Base-by-base conservation (phyloP, 257 asterid genomes). In the Linderniella brevidens region DNA sequence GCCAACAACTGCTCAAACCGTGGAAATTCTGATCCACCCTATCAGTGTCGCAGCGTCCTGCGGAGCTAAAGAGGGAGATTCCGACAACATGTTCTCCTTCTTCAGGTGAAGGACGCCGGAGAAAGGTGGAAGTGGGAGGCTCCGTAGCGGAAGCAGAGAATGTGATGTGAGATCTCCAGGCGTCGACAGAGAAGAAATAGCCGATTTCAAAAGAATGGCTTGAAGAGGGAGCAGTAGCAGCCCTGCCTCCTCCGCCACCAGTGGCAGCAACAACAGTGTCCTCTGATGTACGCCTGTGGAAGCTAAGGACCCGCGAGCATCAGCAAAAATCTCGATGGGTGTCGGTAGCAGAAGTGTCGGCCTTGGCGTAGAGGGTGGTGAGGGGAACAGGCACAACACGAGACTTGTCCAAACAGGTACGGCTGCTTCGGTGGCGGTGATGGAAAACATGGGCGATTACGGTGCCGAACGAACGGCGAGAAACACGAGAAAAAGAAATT, bases 261-360 rank as follows among this genome's bases (percentile, higher is more conserved):
- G 19, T 63, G 62, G 37, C 56, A n/a, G 19, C 17, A 16, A 3
- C 45, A 17, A 54, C 58, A 6, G 32, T 25, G 3, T 6, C 32
- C 32, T 25, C 32, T 9, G 64, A 37, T 19, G 3, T 54, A 1
- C 11, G 35, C 13, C 76, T 78, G 13, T 75, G 90, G 90, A 75
- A 67, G 63, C 53, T 78, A 67, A 61, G 90, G 53, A 72, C 74
- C 11, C 64, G 84, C 29, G 79, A 38, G 74, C 76, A 6, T 25
- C 32, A 6, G 32, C 6, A 6, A 25, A 6, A 25, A 2, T 25
- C 32, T 25, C 32, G 32, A 6, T 2, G 32, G 32, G 32, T 6
- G 32, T 25, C 32, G 32, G 6, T 25, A 6, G 32, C 4, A 6
- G 32, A 25, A 25, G 32, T 25, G 32, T 25, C 32, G 4, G 32